phyloP scores from a whole-genome alignment of 2,329 filamentous ascomycete genomes.

The Fusarium sp. region DNA sequence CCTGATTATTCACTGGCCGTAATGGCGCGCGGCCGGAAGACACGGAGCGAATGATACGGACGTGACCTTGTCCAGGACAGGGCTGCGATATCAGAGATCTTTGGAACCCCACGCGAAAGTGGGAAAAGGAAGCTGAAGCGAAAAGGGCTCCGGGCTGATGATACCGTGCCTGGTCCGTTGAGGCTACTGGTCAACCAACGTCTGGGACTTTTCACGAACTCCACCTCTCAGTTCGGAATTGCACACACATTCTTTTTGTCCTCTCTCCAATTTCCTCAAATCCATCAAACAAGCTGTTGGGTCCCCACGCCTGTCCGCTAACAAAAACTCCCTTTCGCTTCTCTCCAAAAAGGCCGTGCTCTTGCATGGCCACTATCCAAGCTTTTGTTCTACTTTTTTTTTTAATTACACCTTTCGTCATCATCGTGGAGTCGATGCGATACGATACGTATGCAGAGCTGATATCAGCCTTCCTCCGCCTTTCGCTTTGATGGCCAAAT shows the following conservation, averaged over 20 bases:
- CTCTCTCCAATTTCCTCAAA: slow-evolving; percentile 6
- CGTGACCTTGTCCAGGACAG: slow-evolving; percentile 12
- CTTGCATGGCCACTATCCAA: slow-evolving; percentile 6
- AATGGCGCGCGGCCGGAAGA: slow-evolving; percentile 28
- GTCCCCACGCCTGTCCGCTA: slow-evolving; percentile 7
- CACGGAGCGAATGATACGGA: slow-evolving; percentile 35
- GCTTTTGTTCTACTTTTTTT: not conserved
- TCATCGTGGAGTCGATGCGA: not conserved
- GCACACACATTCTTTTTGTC: slow-evolving; percentile 19
- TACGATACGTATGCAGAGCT: not conserved
- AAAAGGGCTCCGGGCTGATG: slow-evolving; percentile 5
- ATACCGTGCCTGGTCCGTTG: slow-evolving; percentile 1
- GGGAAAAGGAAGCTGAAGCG: slow-evolving; percentile 24
- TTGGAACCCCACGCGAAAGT: not conserved
- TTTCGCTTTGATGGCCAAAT: not conserved
- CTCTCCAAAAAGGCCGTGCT: slow-evolving; percentile 14
- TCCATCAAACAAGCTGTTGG: slow-evolving; percentile 20
- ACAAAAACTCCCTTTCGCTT: not conserved
- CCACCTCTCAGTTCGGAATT: slow-evolving; percentile 1
- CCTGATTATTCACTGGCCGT: slow-evolving; percentile 11
- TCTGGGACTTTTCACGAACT: not conserved
- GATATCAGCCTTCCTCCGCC: not conserved
- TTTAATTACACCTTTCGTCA: slow-evolving; percentile 1
- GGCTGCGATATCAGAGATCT: slow-evolving; percentile 18
- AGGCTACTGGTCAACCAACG: not conserved